A percentile compares a stretch with the other conserved stretches of the same genome.
These are phyloP conservation scores for Inosperma sp. DNA, from an alignment of 768 basidiomycete species.

Conservation along the genomic window DNA sequence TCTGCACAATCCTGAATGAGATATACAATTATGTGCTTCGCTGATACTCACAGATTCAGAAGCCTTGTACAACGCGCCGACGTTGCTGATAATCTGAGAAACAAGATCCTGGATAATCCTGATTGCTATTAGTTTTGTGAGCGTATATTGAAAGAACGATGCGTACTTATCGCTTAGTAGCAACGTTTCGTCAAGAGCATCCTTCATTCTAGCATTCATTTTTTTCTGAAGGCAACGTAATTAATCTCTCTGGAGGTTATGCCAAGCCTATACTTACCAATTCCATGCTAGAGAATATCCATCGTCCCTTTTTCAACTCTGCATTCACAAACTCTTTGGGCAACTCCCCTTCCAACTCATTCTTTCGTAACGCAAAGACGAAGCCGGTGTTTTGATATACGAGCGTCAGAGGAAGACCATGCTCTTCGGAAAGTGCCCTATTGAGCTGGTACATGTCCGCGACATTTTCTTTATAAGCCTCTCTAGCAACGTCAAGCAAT, in stretches of 20 bases:
- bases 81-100: constrained; percentile 58
- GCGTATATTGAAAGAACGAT: neutral
- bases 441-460: constrained; percentile 77
- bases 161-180: constrained; percentile 76
- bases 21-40: too few relatives aligned
- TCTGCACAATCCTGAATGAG: too few relatives aligned
- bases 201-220: constrained; percentile 83
- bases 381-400: constrained; percentile 74
- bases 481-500: constrained; percentile 89
- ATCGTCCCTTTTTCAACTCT: constrained; percentile 60
- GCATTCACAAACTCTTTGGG: constrained; percentile 72
- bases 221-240: constrained; percentile 65
- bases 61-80: constrained; percentile 82
- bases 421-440: constrained; percentile 51
- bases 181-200: constrained; percentile 85
- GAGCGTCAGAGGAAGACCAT: constrained; percentile 60
- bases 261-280: constrained; percentile 64
- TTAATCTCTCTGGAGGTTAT: too few relatives aligned
- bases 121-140: neutral
- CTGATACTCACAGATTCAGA: constrained; percentile 76
- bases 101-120: constrained; percentile 82
- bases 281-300: constrained; percentile 75
- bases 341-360: constrained; percentile 55
- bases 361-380: constrained; percentile 65
- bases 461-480: constrained; percentile 91